Evolutionary conservation across 805 yeast genomes (phyloP), one percentile per base, ranked within the genome.

Genomic region (Komagataella kurtzmanii): DNA sequence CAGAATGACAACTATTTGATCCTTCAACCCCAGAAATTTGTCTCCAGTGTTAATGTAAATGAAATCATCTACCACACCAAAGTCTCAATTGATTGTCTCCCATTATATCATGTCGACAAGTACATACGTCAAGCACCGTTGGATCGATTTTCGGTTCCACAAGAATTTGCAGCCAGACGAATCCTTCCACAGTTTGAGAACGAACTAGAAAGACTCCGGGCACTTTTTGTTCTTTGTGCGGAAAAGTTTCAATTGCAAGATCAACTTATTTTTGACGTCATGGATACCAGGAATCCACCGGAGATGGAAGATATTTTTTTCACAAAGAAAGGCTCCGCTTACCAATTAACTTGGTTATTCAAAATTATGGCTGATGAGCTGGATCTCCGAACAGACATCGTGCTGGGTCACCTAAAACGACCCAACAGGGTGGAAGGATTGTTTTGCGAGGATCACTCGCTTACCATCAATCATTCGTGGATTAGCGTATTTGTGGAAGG

Each of bases 381-480:
- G 49, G 81, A 83, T 8, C 74, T 93, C 44, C 81, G 83, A 6
- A 79, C 88, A 56, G 93, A 86, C 54, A 73, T 88, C 1, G 80
- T 93, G 2, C 69, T 81, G 23, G 99, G 99, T 3, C 86, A 85
- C 60, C 74, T 90, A 68, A 88, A 90, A 61, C 77, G 81, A 23
- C 95, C 96, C 7, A 81, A 81, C 55, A 81, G 75, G 51, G 68
- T 73, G 49, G 75, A 76, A 54, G 77, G 71, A 54, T 47, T 57
- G 2, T 57, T 56, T 44, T 17, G 55, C 0, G 69, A 69, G 53
- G 75, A 72, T 53, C 73, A 79, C 47, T 72, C 74, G 48, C 76
- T 73, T 56, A 67, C 69, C n/a, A 63, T 81, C 44, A 88, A 89
- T 59, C 99, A 93, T 65, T 80, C 86, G 52, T 93, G 99, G 99